These are phyloP conservation scores for Tephrocybe sp. DNA, from an alignment of 768 basidiomycete species.

Conservation along the genomic window DNA sequence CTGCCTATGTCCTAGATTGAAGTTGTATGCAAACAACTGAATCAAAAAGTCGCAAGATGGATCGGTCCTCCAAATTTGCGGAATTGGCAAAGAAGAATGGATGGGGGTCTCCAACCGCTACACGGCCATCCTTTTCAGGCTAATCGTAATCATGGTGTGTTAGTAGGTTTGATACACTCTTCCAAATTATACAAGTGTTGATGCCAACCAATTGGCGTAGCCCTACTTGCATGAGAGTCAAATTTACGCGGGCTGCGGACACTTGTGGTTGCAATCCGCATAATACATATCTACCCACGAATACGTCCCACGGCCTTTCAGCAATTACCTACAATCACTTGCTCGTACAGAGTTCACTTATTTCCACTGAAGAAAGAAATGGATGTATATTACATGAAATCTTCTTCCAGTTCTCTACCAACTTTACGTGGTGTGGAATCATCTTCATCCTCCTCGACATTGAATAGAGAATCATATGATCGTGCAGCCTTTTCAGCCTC, in stretches of 20 bases:
- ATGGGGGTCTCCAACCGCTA: conserved; percentile 25
- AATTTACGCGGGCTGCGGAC: too few relatives aligned
- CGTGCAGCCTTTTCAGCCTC: conserved; percentile 86
- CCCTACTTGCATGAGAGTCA: too few relatives aligned
- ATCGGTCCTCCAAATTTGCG: conserved; percentile 19
- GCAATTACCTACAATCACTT: too few relatives aligned
- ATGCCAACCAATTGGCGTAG: too few relatives aligned
- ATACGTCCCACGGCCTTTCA: too few relatives aligned
- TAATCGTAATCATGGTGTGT: background rate
- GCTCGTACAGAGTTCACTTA: too few relatives aligned
- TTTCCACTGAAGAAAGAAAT: background rate
- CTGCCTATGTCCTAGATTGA: background rate
- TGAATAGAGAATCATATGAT: conserved; percentile 84
- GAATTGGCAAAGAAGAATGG: conserved; percentile 18
- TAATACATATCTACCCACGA: too few relatives aligned
- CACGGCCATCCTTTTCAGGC: conserved; percentile 18
- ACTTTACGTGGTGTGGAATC: conserved; percentile 44
- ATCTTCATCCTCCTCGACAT: conserved; percentile 58
- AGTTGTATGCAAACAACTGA: background rate
- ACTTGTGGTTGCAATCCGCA: too few relatives aligned
- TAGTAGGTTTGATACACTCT: background rate
- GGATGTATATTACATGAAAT: conserved; percentile 69
- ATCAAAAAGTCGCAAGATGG: background rate
- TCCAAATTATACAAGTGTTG: too few relatives aligned
- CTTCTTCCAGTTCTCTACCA: conserved; percentile 79